Evolutionary conservation across 2,329 filamentous ascomycete genomes (phyloP).

Genomic region (Diaporthe sp.): DNA sequence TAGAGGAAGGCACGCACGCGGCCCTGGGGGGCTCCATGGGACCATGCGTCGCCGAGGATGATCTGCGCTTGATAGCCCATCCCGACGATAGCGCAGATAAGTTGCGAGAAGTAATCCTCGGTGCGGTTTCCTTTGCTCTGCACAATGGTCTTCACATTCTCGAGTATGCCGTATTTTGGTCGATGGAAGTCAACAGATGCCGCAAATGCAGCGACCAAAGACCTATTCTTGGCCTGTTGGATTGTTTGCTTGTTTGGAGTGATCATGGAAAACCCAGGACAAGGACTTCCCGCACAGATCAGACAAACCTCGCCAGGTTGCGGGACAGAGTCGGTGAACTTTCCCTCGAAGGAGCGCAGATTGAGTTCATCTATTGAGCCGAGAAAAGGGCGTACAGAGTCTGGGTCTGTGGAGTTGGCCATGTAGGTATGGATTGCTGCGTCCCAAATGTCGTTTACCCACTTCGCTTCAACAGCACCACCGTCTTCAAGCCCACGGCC

Average conservation of each 20-base stretch:
- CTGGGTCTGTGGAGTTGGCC: constrained; percentile 69
- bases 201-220: constrained; percentile 82
- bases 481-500: constrained; percentile 83
- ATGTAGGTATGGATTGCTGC: constrained; percentile 80
- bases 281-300: constrained; percentile 81
- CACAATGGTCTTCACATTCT: constrained; percentile 81
- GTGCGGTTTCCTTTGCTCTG: constrained; percentile 51
- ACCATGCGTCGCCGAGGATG: constrained; percentile 78
- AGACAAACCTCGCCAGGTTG: constrained; percentile 75
- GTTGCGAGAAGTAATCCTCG: constrained; percentile 79
- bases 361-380: constrained; percentile 82
- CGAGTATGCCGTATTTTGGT: constrained; percentile 81
- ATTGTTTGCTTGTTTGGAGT: constrained; percentile 71
- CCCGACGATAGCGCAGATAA: constrained; percentile 80
- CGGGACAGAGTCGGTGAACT: constrained; percentile 64
- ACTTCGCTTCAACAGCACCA: constrained; percentile 74
- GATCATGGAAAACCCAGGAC: constrained; percentile 79
- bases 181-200: constrained; percentile 82
- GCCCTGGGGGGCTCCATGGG: constrained; percentile 75
- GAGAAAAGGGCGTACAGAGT: constrained; percentile 68
- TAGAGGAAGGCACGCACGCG: constrained; percentile 79
- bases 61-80: constrained; percentile 83
- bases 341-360: constrained; percentile 65
- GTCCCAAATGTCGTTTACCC: constrained; percentile 76
- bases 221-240: constrained; percentile 77